Conservation (phyloP, 805 yeast genomes). For the Zygoascus tannicola region DNA sequence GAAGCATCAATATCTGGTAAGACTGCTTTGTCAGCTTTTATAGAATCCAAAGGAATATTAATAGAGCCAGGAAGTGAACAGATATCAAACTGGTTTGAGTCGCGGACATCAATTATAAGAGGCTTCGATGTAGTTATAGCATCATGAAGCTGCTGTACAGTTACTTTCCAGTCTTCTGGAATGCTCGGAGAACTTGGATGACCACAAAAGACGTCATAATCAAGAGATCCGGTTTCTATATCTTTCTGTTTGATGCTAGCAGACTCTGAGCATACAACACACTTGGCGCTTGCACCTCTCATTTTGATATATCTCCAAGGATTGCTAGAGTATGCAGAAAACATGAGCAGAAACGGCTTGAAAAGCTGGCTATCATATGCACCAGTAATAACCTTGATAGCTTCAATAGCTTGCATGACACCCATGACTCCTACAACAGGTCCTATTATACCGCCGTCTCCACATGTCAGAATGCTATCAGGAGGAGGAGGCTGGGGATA, state of each 20-base stretch:
- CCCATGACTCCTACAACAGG: constrained; percentile 96
- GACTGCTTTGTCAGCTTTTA: too few species aligned
- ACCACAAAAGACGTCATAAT: constrained; percentile 77
- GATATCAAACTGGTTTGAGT: constrained; percentile 63
- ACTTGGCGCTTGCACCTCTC: constrained; percentile 54
- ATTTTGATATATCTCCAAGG: constrained; percentile 63
- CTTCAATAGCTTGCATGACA: constrained; percentile 76
- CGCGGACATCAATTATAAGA: constrained; percentile 79
- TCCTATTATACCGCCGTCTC: constrained; percentile 91
- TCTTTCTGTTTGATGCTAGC: constrained; percentile 41
- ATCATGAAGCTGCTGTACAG: constrained; percentile 34
- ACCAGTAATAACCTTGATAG: constrained; percentile 62
- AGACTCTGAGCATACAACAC: constrained; percentile 54
- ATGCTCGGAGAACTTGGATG: constrained; percentile 35
- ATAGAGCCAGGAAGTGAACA: constrained; percentile 49
- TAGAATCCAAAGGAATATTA: constrained; percentile 28
- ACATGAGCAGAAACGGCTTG: constrained; percentile 52
- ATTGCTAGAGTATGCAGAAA: constrained; percentile 39
- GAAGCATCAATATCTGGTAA: constrained; percentile 16
- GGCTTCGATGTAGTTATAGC: too few species aligned
- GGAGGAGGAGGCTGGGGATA: constrained; percentile 89
- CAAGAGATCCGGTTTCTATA: constrained; percentile 40
- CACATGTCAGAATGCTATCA: constrained; percentile 69
- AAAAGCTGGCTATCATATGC: constrained; percentile 44
- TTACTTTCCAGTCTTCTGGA: constrained; percentile 41